Percentiles rank a stretch among this genome's conserved stretches.
These are phyloP conservation scores for Quercus wislizeni DNA, from an alignment of 306 rosid species.

Conservation along the genomic window DNA sequence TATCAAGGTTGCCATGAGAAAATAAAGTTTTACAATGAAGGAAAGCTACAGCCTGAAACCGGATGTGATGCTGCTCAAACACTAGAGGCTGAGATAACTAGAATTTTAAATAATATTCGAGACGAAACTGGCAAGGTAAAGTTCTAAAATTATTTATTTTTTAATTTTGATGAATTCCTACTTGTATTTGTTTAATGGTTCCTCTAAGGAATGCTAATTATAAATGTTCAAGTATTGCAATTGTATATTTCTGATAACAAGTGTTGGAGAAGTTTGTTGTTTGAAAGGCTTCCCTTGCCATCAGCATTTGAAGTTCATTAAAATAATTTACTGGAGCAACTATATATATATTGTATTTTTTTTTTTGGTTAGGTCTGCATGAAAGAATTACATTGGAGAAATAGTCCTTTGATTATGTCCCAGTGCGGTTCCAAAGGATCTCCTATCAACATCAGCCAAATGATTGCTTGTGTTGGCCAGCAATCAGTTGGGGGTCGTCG, in stretches of 20 bases:
- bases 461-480: conserved; percentile 97
- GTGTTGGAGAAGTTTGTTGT: not conserved
- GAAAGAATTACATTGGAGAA: conserved; percentile 87
- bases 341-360: not conserved
- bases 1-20: conserved; percentile 55
- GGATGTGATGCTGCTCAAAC: conserved; percentile 96
- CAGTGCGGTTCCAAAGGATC: conserved; percentile 99
- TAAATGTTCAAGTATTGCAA: not conserved
- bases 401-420: conserved; percentile 97
- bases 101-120: conserved; percentile 58
- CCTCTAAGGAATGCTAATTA: not conserved
- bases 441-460: conserved; percentile 84
- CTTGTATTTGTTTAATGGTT: not conserved
- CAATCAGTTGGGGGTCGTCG: conserved; percentile 94
- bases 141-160: not conserved
- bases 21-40: conserved; percentile 54
- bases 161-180: conserved; percentile 7
- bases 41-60: conserved; percentile 66
- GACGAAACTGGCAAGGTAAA: conserved; percentile 68
- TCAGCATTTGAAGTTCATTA: not conserved
- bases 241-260: not conserved
- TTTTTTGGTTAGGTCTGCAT: conserved; percentile 62
- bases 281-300: not conserved
- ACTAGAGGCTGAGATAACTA: conserved; percentile 63
- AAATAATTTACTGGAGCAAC: conserved; percentile 3